Percentiles rank a stretch among this genome's conserved stretches.
Evolutionary conservation across 2,329 filamentous ascomycete genomes (phyloP).

Genomic region (Hymenoscyphus albidus): DNA sequence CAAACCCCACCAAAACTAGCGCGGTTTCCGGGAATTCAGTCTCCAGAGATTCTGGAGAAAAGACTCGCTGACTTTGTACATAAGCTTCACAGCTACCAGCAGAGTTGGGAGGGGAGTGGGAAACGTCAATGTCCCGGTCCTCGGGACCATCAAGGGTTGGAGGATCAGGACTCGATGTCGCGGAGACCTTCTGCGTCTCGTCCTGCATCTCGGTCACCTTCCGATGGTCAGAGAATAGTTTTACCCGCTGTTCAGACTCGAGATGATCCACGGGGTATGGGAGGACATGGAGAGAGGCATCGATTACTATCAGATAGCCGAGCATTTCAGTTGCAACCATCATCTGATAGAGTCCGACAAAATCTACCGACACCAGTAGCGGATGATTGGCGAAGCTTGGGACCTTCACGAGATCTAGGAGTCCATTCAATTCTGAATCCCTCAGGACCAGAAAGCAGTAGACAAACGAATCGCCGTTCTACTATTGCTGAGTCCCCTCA

Average conservation of each 20-base stretch:
- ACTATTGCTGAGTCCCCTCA: conserved; percentile 29
- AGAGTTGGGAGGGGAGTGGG: conserved; percentile 36
- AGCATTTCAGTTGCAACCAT: conserved; percentile 23
- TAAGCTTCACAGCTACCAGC: conserved; percentile 36
- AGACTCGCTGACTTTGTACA: conserved; percentile 33
- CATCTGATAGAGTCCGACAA: conserved; percentile 24
- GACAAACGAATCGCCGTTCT: conserved; percentile 19
- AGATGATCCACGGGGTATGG: conserved; percentile 32
- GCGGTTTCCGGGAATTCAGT: conserved; percentile 28
- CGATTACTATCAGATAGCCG: conserved; percentile 24
- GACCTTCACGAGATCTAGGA: conserved; percentile 33
- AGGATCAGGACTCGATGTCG: conserved; percentile 62
- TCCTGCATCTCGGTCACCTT: conserved; percentile 47
- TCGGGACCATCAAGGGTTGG: conserved; percentile 48
- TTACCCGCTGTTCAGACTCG: conserved; percentile 34
- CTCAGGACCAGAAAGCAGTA: conserved; percentile 28
- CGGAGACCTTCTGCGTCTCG: conserved; percentile 55
- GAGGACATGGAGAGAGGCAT: conserved; percentile 27
- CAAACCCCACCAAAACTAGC: conserved; percentile 30
- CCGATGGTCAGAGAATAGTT: conserved; percentile 34
- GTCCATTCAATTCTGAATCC: conserved; percentile 38
- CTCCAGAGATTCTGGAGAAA: conserved; percentile 32
- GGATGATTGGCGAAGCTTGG: conserved; percentile 28
- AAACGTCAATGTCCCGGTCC: conserved; percentile 55
- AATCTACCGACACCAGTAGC: conserved; percentile 17